Conservation (phyloP, 2,329 filamentous ascomycete species). For the Lachnellula occidentalis region DNA sequence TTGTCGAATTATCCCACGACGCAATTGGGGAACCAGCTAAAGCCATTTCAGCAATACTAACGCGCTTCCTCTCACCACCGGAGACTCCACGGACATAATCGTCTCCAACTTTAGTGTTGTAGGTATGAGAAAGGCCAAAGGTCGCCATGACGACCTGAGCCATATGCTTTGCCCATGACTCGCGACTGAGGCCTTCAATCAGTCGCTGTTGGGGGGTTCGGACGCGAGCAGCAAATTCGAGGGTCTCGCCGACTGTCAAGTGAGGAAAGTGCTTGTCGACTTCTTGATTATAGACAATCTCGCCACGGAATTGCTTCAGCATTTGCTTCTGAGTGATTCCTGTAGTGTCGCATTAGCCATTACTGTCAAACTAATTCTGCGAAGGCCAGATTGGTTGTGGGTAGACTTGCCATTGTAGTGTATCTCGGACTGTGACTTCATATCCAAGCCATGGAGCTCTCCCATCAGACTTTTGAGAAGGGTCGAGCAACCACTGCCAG, state of each 20-base stretch:
- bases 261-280: conserved; percentile 71
- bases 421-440: conserved; percentile 46
- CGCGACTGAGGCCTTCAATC: conserved; percentile 53
- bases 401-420: conserved; percentile 57
- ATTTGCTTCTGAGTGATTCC: conserved; percentile 44
- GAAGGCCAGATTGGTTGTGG: no score
- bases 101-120: conserved; percentile 69
- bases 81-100: conserved; percentile 66
- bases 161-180: conserved; percentile 40
- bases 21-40: conserved; percentile 46
- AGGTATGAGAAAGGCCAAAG: conserved; percentile 67
- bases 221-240: conserved; percentile 66
- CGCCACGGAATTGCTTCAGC: conserved; percentile 56
- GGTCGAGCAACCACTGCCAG: conserved; percentile 60
- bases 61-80: conserved; percentile 71
- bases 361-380: conserved; percentile 37
- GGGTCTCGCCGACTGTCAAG: conserved; percentile 67
- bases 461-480: conserved; percentile 56
- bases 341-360: conserved; percentile 24
- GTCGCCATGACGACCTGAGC: conserved; percentile 61
- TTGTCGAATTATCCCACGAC: conserved; percentile 41
- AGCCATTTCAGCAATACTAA: conserved; percentile 73
- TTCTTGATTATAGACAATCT: conserved; percentile 71
- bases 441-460: conserved; percentile 51
- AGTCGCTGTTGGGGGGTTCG: conserved; percentile 56